Evolutionary conservation across 495 filamentous ascomycete genomes (phyloP).

Genomic region (Eremomyces bilateralis): DNA sequence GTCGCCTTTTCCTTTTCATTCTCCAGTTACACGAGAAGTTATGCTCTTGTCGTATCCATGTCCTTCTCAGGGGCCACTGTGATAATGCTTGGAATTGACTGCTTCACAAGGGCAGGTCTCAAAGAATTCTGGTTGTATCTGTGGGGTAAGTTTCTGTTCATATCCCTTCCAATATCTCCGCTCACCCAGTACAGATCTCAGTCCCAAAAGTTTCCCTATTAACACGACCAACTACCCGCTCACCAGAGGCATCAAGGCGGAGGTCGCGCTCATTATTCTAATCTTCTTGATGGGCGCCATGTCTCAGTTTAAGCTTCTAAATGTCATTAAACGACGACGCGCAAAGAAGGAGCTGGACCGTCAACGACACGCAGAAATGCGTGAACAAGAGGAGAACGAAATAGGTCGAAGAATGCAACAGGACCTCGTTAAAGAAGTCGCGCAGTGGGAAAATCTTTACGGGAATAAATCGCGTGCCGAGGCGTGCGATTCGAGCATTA

Average conservation of each 20-base stretch:
- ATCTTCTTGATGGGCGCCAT: slow-evolving; percentile 53
- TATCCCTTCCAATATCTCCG: slow-evolving; percentile 1
- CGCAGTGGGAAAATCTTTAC: slow-evolving; percentile 65
- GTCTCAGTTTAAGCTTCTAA: slow-evolving; percentile 75
- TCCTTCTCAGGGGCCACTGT: slow-evolving; percentile 67
- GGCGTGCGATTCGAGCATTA: slow-evolving; percentile 26
- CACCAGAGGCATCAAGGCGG: slow-evolving; percentile 68
- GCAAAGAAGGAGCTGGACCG: slow-evolving; percentile 34
- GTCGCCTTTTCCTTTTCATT: slow-evolving; percentile 54
- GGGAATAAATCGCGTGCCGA: slow-evolving; percentile 25
- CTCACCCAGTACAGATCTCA: slow-evolving; percentile 32
- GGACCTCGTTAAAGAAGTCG: slow-evolving; percentile 40
- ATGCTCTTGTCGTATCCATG: slow-evolving; percentile 51
- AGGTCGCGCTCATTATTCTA: slow-evolving; percentile 58
- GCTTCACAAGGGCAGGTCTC: slow-evolving; percentile 67
- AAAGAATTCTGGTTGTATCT: slow-evolving; percentile 95
- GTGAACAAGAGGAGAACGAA: slow-evolving; percentile 49
- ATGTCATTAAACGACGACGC: slow-evolving; percentile 54
- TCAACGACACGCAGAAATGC: slow-evolving; percentile 31
- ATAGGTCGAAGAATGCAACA: slow-evolving; percentile 46
- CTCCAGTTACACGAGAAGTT: slow-evolving; percentile 53
- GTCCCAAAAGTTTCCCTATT: slow-evolving; percentile 57
- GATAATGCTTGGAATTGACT: slow-evolving; percentile 68
- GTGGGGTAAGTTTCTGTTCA: slow-evolving; percentile 37
- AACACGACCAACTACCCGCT: slow-evolving; percentile 59